Conservation (phyloP, 495 filamentous ascomycete species). For the Daldinia loculata region DNA sequence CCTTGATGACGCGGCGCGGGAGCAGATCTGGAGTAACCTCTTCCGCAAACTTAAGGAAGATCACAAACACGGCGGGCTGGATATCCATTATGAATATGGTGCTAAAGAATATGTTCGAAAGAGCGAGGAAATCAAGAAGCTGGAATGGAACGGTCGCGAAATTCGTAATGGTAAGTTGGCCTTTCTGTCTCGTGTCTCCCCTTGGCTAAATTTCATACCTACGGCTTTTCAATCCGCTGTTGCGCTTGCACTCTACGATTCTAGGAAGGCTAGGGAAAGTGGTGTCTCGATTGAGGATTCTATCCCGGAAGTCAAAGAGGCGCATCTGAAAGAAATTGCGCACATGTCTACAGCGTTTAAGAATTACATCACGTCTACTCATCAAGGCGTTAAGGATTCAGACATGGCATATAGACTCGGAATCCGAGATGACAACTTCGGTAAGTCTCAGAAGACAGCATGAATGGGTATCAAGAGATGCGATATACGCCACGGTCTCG, state of each 20-base stretch:
- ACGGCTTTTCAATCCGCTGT: conserved; percentile 21
- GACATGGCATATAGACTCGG: conserved; percentile 12
- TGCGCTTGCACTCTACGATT: conserved; percentile 21
- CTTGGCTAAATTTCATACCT: background rate
- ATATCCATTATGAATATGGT: conserved; percentile 20
- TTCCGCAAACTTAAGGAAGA: conserved; percentile 16
- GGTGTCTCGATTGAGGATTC: conserved; percentile 11
- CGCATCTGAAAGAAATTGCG: conserved; percentile 11
- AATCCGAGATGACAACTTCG: conserved; percentile 14
- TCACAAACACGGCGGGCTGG: conserved; percentile 10
- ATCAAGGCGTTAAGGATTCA: conserved; percentile 12
- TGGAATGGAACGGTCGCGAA: conserved; percentile 23
- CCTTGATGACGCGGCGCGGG: background rate
- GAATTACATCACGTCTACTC: conserved; percentile 18
- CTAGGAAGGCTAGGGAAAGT: conserved; percentile 8
- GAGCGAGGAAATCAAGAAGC: conserved; percentile 6
- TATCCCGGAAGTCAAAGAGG: conserved; percentile 17
- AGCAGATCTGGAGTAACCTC: conserved; percentile 19
- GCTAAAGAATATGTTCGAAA: conserved; percentile 21
- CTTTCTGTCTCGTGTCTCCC: background rate
- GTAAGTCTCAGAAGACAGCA: background rate
- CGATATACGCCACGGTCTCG: background rate
- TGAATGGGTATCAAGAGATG: background rate
- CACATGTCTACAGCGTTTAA: conserved; percentile 21
- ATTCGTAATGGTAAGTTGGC: conserved; percentile 15